Base-by-base conservation (phyloP, 2,329 filamentous ascomycete genomes). In the Verruconis gallopava region DNA sequence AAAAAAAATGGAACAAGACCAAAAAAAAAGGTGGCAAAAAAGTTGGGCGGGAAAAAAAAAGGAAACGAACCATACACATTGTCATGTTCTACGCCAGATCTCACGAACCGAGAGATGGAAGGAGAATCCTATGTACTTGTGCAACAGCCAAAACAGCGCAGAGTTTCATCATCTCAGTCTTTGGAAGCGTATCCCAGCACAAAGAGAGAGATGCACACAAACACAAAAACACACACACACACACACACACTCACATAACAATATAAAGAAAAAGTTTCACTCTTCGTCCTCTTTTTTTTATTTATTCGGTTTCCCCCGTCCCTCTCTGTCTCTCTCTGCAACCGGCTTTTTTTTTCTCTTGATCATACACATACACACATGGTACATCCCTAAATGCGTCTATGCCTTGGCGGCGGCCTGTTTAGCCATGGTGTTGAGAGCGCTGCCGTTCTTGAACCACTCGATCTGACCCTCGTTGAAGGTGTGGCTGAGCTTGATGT, bases 351-450 rank as follows among this genome's bases (percentile, higher is more conserved):
- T 14, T 30, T 11, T 14, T 14, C 25, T 30, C 25, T 14, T 14
- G 11, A 11, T 11, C 14, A 11, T 14, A 30, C 11, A 30, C 25
- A 30, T n/a, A n/a, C n/a, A n/a, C n/a, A n/a, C n/a, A n/a, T n/a
- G n/a, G n/a, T n/a, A n/a, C n/a, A n/a, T 11, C 11, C 11, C 25
- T 11, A 30, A 30, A 30, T 30, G 25, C 25, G 14, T 37, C 32
- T 33, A 36, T 37, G n/a, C n/a, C n/a, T 42, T 42, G 30, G 30
- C 28, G 13, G 40, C 38, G 34, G 44, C 38, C 21, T 54, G 47
- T 78, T 91, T 93, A 53, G 89, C 88, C 89, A 98, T 98, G 55
- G 88, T 95, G 79, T 98, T 98, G 52, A 98, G 74, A 43, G 91
- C 91, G 58, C 81, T 88, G 52, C 91, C 91, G 65, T 96, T 93